phyloP scores from a whole-genome alignment of 306 rosid genomes.

The Hylodesmum podocarpum region DNA sequence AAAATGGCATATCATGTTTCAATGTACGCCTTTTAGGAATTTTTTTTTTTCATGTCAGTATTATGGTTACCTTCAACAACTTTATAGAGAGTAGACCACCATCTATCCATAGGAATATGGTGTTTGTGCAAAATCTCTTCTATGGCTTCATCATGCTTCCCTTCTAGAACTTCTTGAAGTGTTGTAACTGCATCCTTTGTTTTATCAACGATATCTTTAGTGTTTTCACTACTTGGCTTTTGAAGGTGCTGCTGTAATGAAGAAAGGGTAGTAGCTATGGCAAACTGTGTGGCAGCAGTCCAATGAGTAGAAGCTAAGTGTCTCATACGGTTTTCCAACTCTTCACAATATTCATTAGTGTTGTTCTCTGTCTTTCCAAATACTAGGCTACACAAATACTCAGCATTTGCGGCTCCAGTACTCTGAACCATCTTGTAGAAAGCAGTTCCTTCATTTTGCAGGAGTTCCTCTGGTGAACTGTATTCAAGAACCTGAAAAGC shows the following conservation, averaged over 20 bases:
- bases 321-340: conserved; percentile 30
- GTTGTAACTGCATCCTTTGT: conserved; percentile 70
- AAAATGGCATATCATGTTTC: background rate
- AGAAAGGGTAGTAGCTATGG: conserved; percentile 52
- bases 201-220: conserved; percentile 42
- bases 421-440: conserved; percentile 84
- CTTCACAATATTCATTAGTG: conserved; percentile 25
- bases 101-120: conserved; percentile 47
- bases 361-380: conserved; percentile 36
- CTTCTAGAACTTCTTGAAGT: conserved; percentile 67
- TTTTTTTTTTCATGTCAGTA: background rate
- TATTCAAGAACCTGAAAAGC: conserved; percentile 65
- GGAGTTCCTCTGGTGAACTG: conserved; percentile 57
- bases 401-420: conserved; percentile 82
- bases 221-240: conserved; percentile 31
- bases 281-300: conserved; percentile 58
- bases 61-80: conserved; percentile 56
- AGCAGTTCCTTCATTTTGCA: conserved; percentile 58
- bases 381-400: conserved; percentile 59
- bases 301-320: conserved; percentile 47
- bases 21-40: background rate
- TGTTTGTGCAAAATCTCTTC: conserved; percentile 41
- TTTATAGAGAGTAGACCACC: conserved; percentile 75
- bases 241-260: conserved; percentile 60
- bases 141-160: conserved; percentile 59